A percentile compares a stretch with the other conserved stretches of the same genome.
Evolutionary conservation across 2,329 filamentous ascomycete species (phyloP).

Genomic region (Colletotrichum phormii): DNA sequence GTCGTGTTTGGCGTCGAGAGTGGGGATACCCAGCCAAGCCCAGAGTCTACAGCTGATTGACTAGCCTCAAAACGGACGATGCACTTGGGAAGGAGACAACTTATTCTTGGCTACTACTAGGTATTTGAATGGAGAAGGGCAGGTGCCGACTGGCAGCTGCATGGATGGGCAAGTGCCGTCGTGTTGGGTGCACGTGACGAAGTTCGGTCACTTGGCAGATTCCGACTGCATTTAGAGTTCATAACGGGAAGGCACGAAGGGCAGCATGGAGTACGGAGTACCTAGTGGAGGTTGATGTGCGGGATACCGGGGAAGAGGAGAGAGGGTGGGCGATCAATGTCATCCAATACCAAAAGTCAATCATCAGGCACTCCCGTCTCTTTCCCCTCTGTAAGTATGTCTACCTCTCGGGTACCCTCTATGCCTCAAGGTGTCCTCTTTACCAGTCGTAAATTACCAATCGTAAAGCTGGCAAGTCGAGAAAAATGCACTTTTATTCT

Average conservation of each 20-base stretch:
- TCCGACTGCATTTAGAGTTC: not conserved
- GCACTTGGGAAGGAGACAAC: not conserved
- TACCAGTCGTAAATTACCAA: not conserved
- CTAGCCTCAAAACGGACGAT: not conserved
- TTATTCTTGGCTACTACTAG: not conserved
- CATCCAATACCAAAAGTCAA: not conserved
- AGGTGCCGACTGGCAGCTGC: not conserved
- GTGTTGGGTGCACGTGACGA: not conserved
- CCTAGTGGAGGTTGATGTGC: not conserved
- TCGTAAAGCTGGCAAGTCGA: not conserved
- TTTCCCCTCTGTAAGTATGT: not conserved
- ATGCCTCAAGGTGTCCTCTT: not conserved
- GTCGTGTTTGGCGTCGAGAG: not conserved
- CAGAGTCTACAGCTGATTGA: not conserved
- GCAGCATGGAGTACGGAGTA: no score
- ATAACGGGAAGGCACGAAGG: not conserved
- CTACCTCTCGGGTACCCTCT: not conserved
- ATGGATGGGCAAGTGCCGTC: not conserved
- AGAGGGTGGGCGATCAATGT: not conserved
- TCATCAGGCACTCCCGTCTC: not conserved
- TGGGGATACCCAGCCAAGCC: not conserved
- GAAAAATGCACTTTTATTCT: not conserved
- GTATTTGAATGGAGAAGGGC: not conserved
- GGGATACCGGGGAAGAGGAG: not conserved
- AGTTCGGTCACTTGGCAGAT: not conserved